Evolutionary conservation across 805 yeast genomes (phyloP).

Genomic region (Metschnikowia bowlesiae): DNA sequence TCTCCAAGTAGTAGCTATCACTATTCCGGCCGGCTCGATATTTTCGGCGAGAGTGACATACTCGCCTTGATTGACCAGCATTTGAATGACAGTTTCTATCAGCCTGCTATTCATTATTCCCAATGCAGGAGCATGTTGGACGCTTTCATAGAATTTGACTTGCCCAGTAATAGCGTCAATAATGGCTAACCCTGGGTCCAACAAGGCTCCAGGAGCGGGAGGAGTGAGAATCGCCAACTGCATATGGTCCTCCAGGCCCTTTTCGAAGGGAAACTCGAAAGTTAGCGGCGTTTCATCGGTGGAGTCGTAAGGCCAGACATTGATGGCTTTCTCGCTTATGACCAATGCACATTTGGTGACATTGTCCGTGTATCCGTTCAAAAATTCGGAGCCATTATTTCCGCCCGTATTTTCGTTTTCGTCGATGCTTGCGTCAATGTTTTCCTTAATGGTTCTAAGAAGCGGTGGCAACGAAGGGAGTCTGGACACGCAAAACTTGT

Average conservation of each 20-base stretch:
- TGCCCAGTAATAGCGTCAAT: slow-evolving; percentile 56
- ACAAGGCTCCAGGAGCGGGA: slow-evolving; percentile 47
- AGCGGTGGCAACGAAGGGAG: slow-evolving; percentile 54
- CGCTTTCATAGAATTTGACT: slow-evolving; percentile 67
- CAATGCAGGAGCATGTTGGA: slow-evolving; percentile 64
- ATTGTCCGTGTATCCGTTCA: slow-evolving; percentile 46
- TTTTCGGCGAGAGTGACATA: slow-evolving; percentile 50
- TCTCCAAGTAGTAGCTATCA: slow-evolving; percentile 66
- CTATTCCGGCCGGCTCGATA: slow-evolving; percentile 71
- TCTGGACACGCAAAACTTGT: slow-evolving; percentile 52
- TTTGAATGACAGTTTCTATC: slow-evolving; percentile 40
- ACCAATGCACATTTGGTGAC: slow-evolving; percentile 47
- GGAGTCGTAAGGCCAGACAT: slow-evolving; percentile 67
- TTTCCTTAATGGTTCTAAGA: slow-evolving; percentile 11
- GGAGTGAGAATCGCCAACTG: slow-evolving; percentile 57
- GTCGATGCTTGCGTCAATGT: too few relatives aligned
- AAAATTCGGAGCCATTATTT: slow-evolving; percentile 19
- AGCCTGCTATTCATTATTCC: slow-evolving; percentile 47
- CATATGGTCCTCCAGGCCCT: slow-evolving; percentile 10
- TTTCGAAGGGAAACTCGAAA: slow-evolving; percentile 46
- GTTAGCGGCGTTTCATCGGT: slow-evolving; percentile 57
- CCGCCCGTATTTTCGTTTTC: background rate
- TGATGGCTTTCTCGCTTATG: slow-evolving; percentile 46
- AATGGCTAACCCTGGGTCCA: slow-evolving; percentile 67
- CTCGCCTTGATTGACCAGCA: slow-evolving; percentile 44